Conservation (phyloP, 129 eudicot genomes). For the Oenanthe sinensis region DNA sequence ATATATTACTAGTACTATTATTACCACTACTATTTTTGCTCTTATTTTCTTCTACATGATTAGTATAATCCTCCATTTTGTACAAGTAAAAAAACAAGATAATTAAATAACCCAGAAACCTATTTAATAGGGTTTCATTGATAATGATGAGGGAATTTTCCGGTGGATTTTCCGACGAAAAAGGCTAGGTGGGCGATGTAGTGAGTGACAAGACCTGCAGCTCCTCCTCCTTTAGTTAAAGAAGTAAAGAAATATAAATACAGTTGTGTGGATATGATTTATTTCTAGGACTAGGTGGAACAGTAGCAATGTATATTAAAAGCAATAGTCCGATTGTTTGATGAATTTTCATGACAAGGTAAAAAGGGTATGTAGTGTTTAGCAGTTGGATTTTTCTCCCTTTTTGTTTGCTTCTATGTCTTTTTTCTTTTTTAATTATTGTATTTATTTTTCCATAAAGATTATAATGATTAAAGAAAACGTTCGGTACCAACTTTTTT, state of each 20-base stretch:
- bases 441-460: too few relatives aligned
- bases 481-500: too few relatives aligned
- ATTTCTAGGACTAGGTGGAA: background rate
- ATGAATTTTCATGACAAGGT: conserved; percentile 5
- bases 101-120: background rate
- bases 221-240: background rate
- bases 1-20: conserved; percentile 30
- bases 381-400: background rate
- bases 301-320: background rate
- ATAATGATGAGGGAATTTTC: conserved; percentile 7
- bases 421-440: background rate
- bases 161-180: background rate
- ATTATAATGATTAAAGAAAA: too few relatives aligned
- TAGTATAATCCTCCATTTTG: conserved; percentile 34
- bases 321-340: background rate
- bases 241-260: background rate
- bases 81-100: background rate
- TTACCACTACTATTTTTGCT: conserved; percentile 24
- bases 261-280: background rate
- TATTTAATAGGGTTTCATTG: background rate
- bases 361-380: background rate
- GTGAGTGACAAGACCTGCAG: conserved; percentile 27
- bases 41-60: background rate
- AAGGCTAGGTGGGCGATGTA: background rate
- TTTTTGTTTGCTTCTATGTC: conserved; percentile 1